Percentiles rank a stretch among this genome's conserved stretches.
Conservation (phyloP, 495 filamentous ascomycete genomes). For the Clavariopsis aquatica region DNA sequence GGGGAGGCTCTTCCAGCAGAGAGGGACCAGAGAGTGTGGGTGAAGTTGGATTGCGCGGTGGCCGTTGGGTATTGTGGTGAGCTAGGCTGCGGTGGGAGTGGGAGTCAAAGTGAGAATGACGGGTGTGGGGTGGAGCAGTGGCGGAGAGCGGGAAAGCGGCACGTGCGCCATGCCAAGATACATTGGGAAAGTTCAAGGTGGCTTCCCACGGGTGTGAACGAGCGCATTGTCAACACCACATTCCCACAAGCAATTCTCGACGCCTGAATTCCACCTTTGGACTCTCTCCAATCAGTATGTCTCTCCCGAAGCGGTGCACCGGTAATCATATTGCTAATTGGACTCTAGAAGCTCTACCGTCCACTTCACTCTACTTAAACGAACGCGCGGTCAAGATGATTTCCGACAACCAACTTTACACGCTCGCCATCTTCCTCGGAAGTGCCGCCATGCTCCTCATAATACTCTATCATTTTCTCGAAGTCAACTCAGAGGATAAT, state of each 20-base stretch:
- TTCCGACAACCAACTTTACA: conserved; percentile 50
- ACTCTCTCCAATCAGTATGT: neutral
- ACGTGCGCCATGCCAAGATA: conserved; percentile 7
- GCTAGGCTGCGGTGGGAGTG: conserved; percentile 9
- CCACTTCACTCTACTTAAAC: neutral
- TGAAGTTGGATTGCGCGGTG: conserved; percentile 25
- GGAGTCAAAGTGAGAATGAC: conserved; percentile 25
- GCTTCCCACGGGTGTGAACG: conserved; percentile 15
- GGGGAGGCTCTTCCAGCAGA: conserved; percentile 1
- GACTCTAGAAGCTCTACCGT: neutral
- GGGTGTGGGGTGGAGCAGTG: conserved; percentile 24
- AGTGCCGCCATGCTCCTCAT: conserved; percentile 90
- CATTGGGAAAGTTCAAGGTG: conserved; percentile 33
- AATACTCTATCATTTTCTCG: conserved; percentile 94
- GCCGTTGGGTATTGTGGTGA: conserved; percentile 17
- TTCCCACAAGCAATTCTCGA: neutral
- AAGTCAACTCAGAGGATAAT: conserved; percentile 79
- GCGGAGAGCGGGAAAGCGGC: conserved; percentile 18
- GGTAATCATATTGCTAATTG: neutral
- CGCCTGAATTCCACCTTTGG: neutral
- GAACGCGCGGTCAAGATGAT: conserved; percentile 45
- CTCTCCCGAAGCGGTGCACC: neutral
- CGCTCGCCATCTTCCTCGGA: conserved; percentile 89
- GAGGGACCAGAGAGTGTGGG: conserved; percentile 17
- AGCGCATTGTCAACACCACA: neutral